Conservation (phyloP, 1,284 basidiomycete species). For the Boletus austroedulis region DNA sequence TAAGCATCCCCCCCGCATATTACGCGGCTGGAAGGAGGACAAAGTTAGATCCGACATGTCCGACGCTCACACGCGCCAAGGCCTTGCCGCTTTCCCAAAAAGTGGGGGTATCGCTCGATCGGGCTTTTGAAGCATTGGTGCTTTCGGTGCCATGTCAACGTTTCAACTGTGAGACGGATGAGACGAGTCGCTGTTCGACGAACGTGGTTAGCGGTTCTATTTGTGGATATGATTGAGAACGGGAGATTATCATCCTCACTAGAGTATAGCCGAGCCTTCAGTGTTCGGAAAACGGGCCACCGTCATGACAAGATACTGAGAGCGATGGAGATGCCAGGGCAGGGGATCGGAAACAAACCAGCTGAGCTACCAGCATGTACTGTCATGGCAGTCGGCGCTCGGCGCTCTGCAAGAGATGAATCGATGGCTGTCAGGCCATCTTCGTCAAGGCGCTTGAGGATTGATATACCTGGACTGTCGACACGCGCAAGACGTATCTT, state of each 20-base stretch:
- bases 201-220: not conserved
- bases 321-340: too few relatives aligned
- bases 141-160: not conserved
- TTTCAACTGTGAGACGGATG: not conserved
- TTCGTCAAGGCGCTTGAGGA: not conserved
- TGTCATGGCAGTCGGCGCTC: too few relatives aligned
- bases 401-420: not conserved
- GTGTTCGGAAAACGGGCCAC: too few relatives aligned
- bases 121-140: not conserved
- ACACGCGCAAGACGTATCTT: conserved; percentile 14
- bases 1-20: conserved; percentile 19
- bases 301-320: too few relatives aligned
- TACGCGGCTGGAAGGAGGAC: not conserved
- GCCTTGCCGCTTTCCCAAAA: not conserved
- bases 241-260: too few relatives aligned
- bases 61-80: not conserved
- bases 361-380: too few relatives aligned
- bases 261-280: not conserved
- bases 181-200: not conserved
- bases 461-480: not conserved
- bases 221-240: too few relatives aligned
- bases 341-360: too few relatives aligned
- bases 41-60: not conserved
- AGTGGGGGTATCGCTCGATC: conserved; percentile 3
- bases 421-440: too few relatives aligned